Evolutionary conservation across 2,329 filamentous ascomycete species (phyloP).

Genomic region (Paraphaeosphaeria minitans): DNA sequence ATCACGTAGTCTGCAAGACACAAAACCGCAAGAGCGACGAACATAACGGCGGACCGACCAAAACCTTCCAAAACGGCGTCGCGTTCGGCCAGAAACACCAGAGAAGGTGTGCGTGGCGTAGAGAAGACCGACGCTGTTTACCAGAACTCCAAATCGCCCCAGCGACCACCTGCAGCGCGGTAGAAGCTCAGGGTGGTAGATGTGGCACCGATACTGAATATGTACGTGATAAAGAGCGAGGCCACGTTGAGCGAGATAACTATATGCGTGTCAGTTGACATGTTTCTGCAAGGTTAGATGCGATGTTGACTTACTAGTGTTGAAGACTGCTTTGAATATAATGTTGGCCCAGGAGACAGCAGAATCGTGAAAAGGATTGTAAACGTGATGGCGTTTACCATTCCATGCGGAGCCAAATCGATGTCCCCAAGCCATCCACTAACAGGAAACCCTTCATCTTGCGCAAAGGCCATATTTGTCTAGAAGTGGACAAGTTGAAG

Average conservation of each 20-base stretch:
- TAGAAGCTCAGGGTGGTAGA: constrained; percentile 45
- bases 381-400: too few relatives aligned
- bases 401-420: too few relatives aligned
- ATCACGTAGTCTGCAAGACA: constrained; percentile 36
- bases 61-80: constrained; percentile 35
- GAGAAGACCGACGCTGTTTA: constrained; percentile 46
- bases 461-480: too few relatives aligned
- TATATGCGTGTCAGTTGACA: background rate
- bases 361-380: background rate
- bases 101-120: constrained; percentile 46
- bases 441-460: too few relatives aligned
- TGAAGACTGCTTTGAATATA: background rate
- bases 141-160: constrained; percentile 44
- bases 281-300: background rate
- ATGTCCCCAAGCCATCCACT: too few relatives aligned
- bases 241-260: background rate
- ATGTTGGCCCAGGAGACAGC: constrained; percentile 3
- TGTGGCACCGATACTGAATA: constrained; percentile 47
- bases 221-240: constrained; percentile 47
- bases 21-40: constrained; percentile 33
- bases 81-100: constrained; percentile 50
- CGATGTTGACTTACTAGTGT: background rate
- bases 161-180: constrained; percentile 47
- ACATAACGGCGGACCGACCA: constrained; percentile 47
- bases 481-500: too few relatives aligned